Conservation (phyloP, 2,329 filamentous ascomycete species). For the Passalora sequoiae region DNA sequence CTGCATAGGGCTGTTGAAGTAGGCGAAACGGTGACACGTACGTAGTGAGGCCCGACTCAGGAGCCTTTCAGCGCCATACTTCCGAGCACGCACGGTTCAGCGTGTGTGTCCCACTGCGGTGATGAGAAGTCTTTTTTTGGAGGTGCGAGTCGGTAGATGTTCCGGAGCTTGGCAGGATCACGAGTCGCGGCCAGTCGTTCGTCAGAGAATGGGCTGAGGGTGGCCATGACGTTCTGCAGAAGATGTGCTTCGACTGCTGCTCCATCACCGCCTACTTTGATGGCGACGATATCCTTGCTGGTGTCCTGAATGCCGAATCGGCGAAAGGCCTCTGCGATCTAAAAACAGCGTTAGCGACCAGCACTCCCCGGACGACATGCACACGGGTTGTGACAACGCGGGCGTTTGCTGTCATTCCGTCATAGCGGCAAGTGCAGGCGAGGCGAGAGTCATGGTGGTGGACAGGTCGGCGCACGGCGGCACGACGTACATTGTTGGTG, state of each 20-base stretch:
- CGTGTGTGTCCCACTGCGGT: conserved; percentile 37
- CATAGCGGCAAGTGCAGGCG: background rate
- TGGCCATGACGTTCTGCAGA: conserved; percentile 56
- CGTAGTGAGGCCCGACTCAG: conserved; percentile 28
- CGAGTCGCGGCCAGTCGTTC: conserved; percentile 54
- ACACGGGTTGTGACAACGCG: conserved; percentile 1
- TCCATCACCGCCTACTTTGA: conserved; percentile 63
- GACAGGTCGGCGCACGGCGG: background rate
- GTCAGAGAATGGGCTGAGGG: conserved; percentile 56
- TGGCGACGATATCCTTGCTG: conserved; percentile 67
- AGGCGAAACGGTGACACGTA: conserved; percentile 1
- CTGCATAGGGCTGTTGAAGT: background rate
- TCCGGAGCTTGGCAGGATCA: conserved; percentile 67
- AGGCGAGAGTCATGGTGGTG: background rate
- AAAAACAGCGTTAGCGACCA: conserved; percentile 9
- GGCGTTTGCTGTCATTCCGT: conserved; percentile 5
- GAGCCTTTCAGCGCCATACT: conserved; percentile 72
- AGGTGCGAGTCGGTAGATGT: conserved; percentile 78
- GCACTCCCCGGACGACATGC: background rate
- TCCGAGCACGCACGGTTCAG: conserved; percentile 66
- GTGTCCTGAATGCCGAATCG: conserved; percentile 73
- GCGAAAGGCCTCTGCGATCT: conserved; percentile 90
- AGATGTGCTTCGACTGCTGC: conserved; percentile 55
- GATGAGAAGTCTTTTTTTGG: conserved; percentile 30
- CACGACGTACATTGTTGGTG: conserved; percentile 66